These are phyloP conservation scores for Brassica nigra DNA, from an alignment of 345 rosid genomes.

Conservation along the genomic window DNA sequence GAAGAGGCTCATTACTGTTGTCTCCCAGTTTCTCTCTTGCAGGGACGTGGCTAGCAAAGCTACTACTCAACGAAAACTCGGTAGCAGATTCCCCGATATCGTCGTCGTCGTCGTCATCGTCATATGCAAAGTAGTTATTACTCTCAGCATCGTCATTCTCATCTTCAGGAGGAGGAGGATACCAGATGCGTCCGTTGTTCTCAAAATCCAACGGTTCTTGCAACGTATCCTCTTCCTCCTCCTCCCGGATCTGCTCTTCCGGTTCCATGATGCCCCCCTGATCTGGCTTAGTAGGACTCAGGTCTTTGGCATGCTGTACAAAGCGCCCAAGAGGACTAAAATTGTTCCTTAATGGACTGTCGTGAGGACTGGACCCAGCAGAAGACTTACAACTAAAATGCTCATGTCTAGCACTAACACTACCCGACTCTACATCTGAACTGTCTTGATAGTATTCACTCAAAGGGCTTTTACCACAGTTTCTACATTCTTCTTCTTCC, in stretches of 20 bases:
- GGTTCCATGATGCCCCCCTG: slow-evolving; percentile 42
- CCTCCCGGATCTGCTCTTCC: slow-evolving; percentile 24
- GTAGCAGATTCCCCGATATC: slow-evolving; percentile 78
- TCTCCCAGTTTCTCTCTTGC: slow-evolving; percentile 61
- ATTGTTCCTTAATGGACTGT: slow-evolving; percentile 87
- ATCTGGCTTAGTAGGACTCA: slow-evolving; percentile 38
- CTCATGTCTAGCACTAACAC: slow-evolving; percentile 82
- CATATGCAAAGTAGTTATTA: slow-evolving; percentile 60
- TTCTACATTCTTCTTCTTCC: slow-evolving; percentile 69
- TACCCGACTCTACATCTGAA: slow-evolving; percentile 76
- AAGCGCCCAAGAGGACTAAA: slow-evolving; percentile 74
- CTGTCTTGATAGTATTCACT: slow-evolving; percentile 65
- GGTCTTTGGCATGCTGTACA: slow-evolving; percentile 74
- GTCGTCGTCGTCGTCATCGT: slow-evolving; percentile 61
- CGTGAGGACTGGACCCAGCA: slow-evolving; percentile 80
- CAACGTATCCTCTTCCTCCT: slow-evolving; percentile 27
- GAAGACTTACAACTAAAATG: slow-evolving; percentile 66
- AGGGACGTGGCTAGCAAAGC: slow-evolving; percentile 51
- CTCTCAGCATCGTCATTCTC: slow-evolving; percentile 77
- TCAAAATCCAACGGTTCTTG: slow-evolving; percentile 78
- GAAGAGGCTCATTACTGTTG: slow-evolving; percentile 69
- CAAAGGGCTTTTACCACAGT: slow-evolving; percentile 63
- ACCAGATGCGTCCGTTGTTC: slow-evolving; percentile 83
- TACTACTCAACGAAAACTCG: slow-evolving; percentile 68
- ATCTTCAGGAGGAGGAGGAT: slow-evolving; percentile 88